Percentiles rank a stretch among this genome's conserved stretches.
Evolutionary conservation across 441 rosid genomes (phyloP).

Genomic region (Populus hybrid): DNA sequence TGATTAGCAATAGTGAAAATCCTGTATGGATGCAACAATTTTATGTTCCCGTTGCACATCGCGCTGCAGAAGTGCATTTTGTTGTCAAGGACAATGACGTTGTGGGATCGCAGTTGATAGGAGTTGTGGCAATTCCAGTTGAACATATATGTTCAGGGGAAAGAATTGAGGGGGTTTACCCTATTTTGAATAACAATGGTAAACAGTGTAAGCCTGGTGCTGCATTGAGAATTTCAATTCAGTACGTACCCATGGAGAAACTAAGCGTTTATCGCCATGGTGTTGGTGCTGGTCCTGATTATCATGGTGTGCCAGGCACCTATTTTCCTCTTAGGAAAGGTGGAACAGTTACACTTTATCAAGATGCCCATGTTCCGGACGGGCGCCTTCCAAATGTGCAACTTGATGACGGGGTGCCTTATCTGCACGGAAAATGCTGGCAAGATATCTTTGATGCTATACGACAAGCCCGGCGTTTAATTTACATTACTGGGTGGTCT

Average conservation of each 20-base stretch:
- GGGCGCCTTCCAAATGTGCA: slow-evolving; percentile 61
- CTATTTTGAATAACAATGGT: slow-evolving; percentile 53
- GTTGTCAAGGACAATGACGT: slow-evolving; percentile 91
- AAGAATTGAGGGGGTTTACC: slow-evolving; percentile 65
- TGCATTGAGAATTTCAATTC: slow-evolving; percentile 58
- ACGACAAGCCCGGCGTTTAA: slow-evolving; percentile 69
- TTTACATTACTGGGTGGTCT: slow-evolving; percentile 97
- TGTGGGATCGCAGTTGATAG: slow-evolving; percentile 87
- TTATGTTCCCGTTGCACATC: slow-evolving; percentile 85
- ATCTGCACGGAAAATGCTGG: slow-evolving; percentile 95
- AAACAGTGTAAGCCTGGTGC: slow-evolving; percentile 93
- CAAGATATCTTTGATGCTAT: slow-evolving; percentile 82
- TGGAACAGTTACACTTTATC: slow-evolving; percentile 80
- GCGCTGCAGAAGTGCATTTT: slow-evolving; percentile 79
- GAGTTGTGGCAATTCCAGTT: slow-evolving; percentile 72
- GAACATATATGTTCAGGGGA: slow-evolving; percentile 66
- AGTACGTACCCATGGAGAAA: slow-evolving; percentile 66
- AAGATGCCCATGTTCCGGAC: slow-evolving; percentile 95
- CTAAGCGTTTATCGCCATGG: slow-evolving; percentile 70
- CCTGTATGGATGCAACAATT: slow-evolving; percentile 94
- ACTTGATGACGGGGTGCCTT: slow-evolving; percentile 64
- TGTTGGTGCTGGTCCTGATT: slow-evolving; percentile 86
- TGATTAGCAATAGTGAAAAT: slow-evolving; percentile 77
- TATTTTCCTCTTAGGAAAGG: slow-evolving; percentile 95
- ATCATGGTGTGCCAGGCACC: slow-evolving; percentile 84